phyloP scores from a whole-genome alignment of 2,329 filamentous ascomycete species.

The Didymella lethalis region DNA sequence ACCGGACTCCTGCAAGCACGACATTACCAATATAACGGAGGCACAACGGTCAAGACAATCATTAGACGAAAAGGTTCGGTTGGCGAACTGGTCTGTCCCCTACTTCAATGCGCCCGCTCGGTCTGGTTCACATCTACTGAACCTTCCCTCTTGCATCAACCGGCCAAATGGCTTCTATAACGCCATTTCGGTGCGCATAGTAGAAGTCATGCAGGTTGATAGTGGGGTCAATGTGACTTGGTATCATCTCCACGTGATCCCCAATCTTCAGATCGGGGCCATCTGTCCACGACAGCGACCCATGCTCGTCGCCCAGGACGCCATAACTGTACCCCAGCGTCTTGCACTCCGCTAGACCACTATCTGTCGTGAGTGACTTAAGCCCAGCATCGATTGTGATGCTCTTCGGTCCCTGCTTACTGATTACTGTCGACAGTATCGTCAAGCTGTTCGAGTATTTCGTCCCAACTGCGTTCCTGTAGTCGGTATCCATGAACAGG shows the following conservation, averaged over 20 bases:
- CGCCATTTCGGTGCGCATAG: constrained; percentile 58
- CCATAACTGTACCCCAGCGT: constrained; percentile 53
- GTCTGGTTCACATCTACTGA: constrained; percentile 48
- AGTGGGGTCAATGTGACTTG: constrained; percentile 64
- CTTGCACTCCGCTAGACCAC: constrained; percentile 60
- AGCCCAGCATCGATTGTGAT: constrained; percentile 61
- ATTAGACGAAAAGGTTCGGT: constrained; percentile 25
- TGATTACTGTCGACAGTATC: constrained; percentile 59
- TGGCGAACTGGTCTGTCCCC: constrained; percentile 18
- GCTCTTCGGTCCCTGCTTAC: constrained; percentile 54
- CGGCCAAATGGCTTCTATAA: constrained; percentile 61
- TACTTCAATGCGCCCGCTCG: constrained; percentile 11
- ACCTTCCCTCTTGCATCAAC: constrained; percentile 62
- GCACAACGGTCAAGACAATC: constrained; percentile 18
- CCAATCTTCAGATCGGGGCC: constrained; percentile 53
- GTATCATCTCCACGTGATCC: constrained; percentile 61
- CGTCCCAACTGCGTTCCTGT: constrained; percentile 60
- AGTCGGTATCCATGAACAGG: constrained; percentile 66
- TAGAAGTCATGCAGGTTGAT: constrained; percentile 63
- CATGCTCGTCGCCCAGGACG: constrained; percentile 60
- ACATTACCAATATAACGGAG: neutral
- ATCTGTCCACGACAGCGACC: constrained; percentile 57
- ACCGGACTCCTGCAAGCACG: neutral
- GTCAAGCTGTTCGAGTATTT: constrained; percentile 61
- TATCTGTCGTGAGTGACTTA: constrained; percentile 62